Base-by-base conservation (phyloP, 257 asterid species). In the Rhazya stricta region DNA sequence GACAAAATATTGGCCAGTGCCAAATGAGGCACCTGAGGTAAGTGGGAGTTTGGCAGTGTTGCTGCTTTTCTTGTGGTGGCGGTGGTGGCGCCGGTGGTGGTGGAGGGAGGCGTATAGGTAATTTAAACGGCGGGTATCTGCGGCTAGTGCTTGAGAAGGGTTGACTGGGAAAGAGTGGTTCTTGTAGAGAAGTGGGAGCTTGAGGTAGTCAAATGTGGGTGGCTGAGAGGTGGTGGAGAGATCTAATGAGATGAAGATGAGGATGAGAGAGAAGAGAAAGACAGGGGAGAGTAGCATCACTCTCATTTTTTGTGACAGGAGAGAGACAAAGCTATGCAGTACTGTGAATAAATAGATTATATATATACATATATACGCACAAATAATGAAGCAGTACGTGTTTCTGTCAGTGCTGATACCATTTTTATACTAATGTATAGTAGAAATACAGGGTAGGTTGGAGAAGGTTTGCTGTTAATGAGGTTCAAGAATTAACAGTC, bases 1-100 rank as follows among this genome's bases (percentile, higher is more conserved):
- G 57, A 91, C 94, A 76, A 91, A 89, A 83, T 92, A 92, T 84
- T 92, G 96, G 11, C 98, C 98, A 78, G 91, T 76, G 74, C 98
- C 98, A 67, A 83, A 79, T 58, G 97, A 79, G 0, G 97, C 92
- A 39, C 93, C 96, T 82, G 97, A 91, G 74, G 75, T 87, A 8
- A 93, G 71, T 0, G 98, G 98, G 16, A 92, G 85, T 25, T 75
- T 73, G 56, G 90, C 82, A 19, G 60, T 21, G 36, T 23, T 27
- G 62, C 66, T 29, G 53, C 30, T 18, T 8, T 67, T 63, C n/a
- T 5, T 39, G 15, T 29, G 62, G 18, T 53, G 84, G 67, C 16
- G 70, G 48, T 5, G 70, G 18, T 12, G 58, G 13, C 8, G 10
- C 29, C 46, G 71, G 62, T 66, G 81, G 68, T 63, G 80, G 80